Evolutionary conservation across 768 basidiomycete genomes (phyloP).

Genomic region (Trametes villosa): DNA sequence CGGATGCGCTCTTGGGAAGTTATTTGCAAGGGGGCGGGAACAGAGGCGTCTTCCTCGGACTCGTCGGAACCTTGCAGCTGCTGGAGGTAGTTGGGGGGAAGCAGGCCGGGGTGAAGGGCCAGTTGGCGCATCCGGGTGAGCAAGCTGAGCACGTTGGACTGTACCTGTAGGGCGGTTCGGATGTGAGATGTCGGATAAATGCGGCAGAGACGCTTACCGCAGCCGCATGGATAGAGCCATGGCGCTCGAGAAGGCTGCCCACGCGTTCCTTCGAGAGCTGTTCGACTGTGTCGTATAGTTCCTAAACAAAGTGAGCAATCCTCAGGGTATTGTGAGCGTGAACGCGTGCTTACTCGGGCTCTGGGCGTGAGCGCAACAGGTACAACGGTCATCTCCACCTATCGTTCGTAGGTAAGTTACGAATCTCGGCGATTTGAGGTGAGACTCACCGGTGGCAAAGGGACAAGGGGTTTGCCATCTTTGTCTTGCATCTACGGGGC

Average conservation of each 20-base stretch:
- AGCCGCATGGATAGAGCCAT: constrained; percentile 45
- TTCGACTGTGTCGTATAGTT: constrained; percentile 73
- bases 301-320: constrained; percentile 37
- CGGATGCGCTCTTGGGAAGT: constrained; percentile 53
- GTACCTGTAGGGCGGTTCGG: constrained; percentile 45
- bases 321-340: constrained; percentile 4
- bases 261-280: constrained; percentile 64
- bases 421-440: not conserved
- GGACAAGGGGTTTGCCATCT: constrained; percentile 70
- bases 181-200: not conserved
- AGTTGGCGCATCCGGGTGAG: constrained; percentile 88
- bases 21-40: constrained; percentile 45
- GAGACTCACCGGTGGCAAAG: constrained; percentile 67
- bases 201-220: constrained; percentile 32
- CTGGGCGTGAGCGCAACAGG: constrained; percentile 67
- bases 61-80: constrained; percentile 51
- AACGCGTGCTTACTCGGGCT: constrained; percentile 56
- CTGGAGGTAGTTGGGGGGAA: constrained; percentile 73
- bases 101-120: constrained; percentile 75
- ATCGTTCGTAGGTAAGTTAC: not conserved
- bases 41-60: constrained; percentile 34
- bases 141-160: constrained; percentile 75
- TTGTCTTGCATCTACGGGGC: constrained; percentile 77
- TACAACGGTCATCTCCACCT: constrained; percentile 81
- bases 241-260: constrained; percentile 51